Evolutionary conservation across 2,329 filamentous ascomycete species (phyloP), one percentile per base, ranked within the genome.

Genomic region (Aspergillus proliferans): DNA sequence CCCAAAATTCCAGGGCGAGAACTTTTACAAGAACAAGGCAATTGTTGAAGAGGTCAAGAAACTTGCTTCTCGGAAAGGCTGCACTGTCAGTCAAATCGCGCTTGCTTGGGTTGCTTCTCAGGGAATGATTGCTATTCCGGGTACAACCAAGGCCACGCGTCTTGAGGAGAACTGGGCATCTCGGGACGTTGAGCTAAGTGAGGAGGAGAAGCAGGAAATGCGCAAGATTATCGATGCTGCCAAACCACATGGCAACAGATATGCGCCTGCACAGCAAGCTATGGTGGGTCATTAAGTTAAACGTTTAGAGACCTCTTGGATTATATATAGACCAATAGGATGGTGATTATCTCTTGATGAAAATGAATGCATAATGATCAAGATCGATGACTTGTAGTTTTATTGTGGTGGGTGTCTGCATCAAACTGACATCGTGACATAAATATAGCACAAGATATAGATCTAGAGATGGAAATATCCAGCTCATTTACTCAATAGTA

Each of bases 111-210:
- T 72, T 1, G 66, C 63, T 8, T 58, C 68, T 59, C 67, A 73
- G 38, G 66, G 67, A 0, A 58, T 74, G 59, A 74, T 77, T 50
- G 61, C 73, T 0, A 76, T 76, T 44, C 73, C 75, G 0, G 75
- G 75, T 1, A 74, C 72, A 0, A 75, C 71, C 0, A 75, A 73
- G 52, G 48, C 64, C 0, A 43, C 51, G 3, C 63, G 72, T 0
- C 44, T 74, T 6, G 69, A 71, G 43, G 66, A 72, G 45, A 75
- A 74, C 48, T 72, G 64, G 64, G 58, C 58, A 0, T 71, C 69
- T 1, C 50, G 67, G 21, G 56, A 71, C 8, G 53, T 72, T 42
- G 61, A 68, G 1, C 48, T 72, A 34, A 68, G 62, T 0, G 63
- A 68, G 19, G 67, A 70, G 26, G 72, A 75, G 45, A 57, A 63